Evolutionary conservation across 495 filamentous ascomycete genomes (phyloP).

Genomic region (Aspergillus avenaceus): DNA sequence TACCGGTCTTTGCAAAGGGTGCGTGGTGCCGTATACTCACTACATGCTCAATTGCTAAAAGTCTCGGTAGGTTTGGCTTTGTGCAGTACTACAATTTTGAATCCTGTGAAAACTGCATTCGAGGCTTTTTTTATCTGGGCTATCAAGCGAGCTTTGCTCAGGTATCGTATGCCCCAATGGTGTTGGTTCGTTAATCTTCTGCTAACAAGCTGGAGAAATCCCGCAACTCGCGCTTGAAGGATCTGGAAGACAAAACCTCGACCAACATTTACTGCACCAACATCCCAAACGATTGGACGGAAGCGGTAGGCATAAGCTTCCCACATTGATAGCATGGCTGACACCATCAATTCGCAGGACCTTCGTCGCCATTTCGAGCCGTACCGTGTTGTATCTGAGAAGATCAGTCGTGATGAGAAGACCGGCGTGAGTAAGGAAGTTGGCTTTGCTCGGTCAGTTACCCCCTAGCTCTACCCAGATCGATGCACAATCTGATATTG

Average conservation of each 20-base stretch:
- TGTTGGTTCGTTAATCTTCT: slow-evolving; percentile 1
- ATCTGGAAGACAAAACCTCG: slow-evolving; percentile 75
- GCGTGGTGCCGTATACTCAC: slow-evolving; percentile 20
- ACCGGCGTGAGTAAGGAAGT: slow-evolving; percentile 92
- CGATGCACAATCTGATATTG: not conserved
- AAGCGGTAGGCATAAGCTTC: slow-evolving; percentile 59
- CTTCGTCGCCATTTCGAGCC: slow-evolving; percentile 59
- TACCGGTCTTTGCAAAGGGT: slow-evolving; percentile 94
- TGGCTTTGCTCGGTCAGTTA: slow-evolving; percentile 84
- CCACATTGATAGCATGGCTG: not conserved
- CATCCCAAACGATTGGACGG: slow-evolving; percentile 82
- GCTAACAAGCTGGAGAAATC: slow-evolving; percentile 62
- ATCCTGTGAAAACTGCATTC: slow-evolving; percentile 92
- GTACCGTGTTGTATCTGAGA: slow-evolving; percentile 80
- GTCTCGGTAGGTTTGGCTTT: slow-evolving; percentile 77
- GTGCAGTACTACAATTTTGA: slow-evolving; percentile 85
- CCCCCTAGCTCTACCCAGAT: not conserved
- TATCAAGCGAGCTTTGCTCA: slow-evolving; percentile 97
- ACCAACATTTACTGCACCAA: slow-evolving; percentile 98
- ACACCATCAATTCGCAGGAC: slow-evolving; percentile 25
- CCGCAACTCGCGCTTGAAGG: slow-evolving; percentile 93
- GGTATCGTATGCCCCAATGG: slow-evolving; percentile 36
- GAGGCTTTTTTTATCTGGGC: slow-evolving; percentile 86
- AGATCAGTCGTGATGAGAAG: slow-evolving; percentile 80
- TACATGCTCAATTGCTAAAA: slow-evolving; percentile 16